Percentiles rank a stretch among this genome's conserved stretches.
These are phyloP conservation scores for Diospyros lotus DNA, from an alignment of 148 eudicot genomes.

Conservation along the genomic window DNA sequence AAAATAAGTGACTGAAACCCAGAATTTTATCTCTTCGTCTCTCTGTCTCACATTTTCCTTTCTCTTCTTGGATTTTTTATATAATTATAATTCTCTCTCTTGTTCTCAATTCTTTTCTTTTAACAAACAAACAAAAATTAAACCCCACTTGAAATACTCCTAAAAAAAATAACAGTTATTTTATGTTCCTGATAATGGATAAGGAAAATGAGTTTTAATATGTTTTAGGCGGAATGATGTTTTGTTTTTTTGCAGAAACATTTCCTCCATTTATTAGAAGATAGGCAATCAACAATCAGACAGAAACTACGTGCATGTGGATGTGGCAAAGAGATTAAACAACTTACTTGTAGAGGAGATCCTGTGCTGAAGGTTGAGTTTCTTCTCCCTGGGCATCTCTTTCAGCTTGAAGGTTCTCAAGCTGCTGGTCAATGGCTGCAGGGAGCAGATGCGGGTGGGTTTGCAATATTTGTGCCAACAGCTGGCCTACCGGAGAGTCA, in stretches of 20 bases:
- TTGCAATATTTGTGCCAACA: constrained; percentile 70
- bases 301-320: too few relatives aligned
- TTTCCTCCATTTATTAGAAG: too few relatives aligned
- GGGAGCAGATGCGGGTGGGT: constrained; percentile 88
- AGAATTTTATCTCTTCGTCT: too few relatives aligned
- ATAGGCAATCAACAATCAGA: too few relatives aligned
- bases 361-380: constrained; percentile 53
- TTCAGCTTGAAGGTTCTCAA: constrained; percentile 73
- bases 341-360: constrained; percentile 65
- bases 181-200: not conserved
- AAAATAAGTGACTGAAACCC: too few relatives aligned
- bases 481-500: constrained; percentile 81
- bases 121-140: too few relatives aligned
- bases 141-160: too few relatives aligned
- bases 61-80: too few relatives aligned
- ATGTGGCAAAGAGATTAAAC: not conserved
- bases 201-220: not conserved
- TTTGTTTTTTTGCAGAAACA: too few relatives aligned
- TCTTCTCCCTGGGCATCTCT: constrained; percentile 52
- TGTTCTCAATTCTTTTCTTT: too few relatives aligned
- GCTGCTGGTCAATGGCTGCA: constrained; percentile 91
- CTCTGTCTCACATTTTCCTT: too few relatives aligned
- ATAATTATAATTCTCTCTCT: too few relatives aligned
- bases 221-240: not conserved
- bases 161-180: not conserved